Evolutionary conservation across 140 eudicot genomes (phyloP), one percentile per base, ranked within the genome.

Genomic region (Erigeron philadelphicus): DNA sequence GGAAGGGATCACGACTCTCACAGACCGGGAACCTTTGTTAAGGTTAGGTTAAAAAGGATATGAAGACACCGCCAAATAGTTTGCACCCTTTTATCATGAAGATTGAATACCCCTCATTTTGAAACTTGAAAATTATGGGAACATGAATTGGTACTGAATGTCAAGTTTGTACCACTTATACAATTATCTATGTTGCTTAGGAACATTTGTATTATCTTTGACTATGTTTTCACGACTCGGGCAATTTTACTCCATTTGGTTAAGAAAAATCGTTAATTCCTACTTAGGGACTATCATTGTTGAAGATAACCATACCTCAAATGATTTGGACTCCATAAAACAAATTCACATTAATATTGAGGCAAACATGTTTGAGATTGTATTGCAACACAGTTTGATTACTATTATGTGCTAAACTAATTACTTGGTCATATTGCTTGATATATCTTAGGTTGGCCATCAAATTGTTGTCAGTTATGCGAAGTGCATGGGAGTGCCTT

Each of bases 401-500:
- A 21, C 59, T 68, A 42, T 31, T 61, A 58, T 66, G 69, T 19
- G 64, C n/a, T 59, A 66, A 21, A 53, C 60, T 64, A 44, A 57
- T 66, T 59, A 0, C 8, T 41, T 62, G 8, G 42, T 42, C 64
- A 23, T 15, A 11, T 13, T 70, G 61, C 44, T 41, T 59, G n/a
- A 40, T 59, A 19, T 64, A 72, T 60, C 54, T 21, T 77, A 93
- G 98, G 98, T 93, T 47, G 98, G 98, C 46, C 98, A 93, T 78
- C 98, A 93, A 78, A 86, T 93, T 48, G 94, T 93, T 72, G 88
- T 87, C 31, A 80, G 90, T 77, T 93, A 86, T 73, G 95, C 98
- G 7, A 76, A 89, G 74, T 93, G 98, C 81, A 89, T 93, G 96
- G 98, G 98, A 48, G 78, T 93, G 31, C 98, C 98, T 35, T 77